Evolutionary conservation across 805 yeast genomes (phyloP).

Genomic region (Saccharomyces cerevisiae): DNA sequence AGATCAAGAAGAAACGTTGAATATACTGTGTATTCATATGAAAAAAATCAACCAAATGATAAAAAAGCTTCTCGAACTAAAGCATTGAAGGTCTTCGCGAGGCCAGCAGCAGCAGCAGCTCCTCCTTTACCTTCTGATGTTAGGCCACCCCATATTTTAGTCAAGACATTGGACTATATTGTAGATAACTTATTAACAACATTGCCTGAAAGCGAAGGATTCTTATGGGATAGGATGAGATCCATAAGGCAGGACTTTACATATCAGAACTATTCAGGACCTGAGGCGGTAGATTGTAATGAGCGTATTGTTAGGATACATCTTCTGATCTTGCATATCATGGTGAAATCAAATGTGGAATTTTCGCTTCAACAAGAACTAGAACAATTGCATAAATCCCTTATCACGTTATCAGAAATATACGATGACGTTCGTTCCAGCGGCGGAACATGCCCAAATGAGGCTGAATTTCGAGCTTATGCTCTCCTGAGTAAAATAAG

Average conservation of each 20-base stretch:
- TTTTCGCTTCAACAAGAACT: constrained; percentile 92
- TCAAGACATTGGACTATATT: constrained; percentile 60
- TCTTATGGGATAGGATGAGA: constrained; percentile 94
- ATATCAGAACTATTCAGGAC: constrained; percentile 86
- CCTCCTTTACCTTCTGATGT: constrained; percentile 97
- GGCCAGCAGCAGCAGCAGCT: constrained; percentile 98
- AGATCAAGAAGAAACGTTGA: constrained; percentile 80
- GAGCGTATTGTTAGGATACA: constrained; percentile 89
- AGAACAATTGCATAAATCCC: constrained; percentile 86
- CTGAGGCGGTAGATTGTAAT: constrained; percentile 88
- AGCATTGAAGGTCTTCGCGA: constrained; percentile 85
- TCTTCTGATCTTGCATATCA: constrained; percentile 67
- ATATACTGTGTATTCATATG: constrained; percentile 74
- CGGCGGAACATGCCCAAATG: constrained; percentile 68
- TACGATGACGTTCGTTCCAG: constrained; percentile 69
- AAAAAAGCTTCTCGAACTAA: constrained; percentile 47
- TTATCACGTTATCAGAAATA: constrained; percentile 81
- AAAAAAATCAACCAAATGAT: constrained; percentile 50
- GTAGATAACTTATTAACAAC: constrained; percentile 53
- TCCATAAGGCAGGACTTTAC: constrained; percentile 96
- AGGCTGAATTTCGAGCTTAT: constrained; percentile 89
- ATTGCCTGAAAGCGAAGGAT: constrained; percentile 80
- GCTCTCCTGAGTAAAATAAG: constrained; percentile 68
- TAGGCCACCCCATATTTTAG: constrained; percentile 76
- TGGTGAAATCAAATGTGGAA: constrained; percentile 67